Base-by-base conservation (phyloP, 768 basidiomycete genomes). In the Kwoniella dejecticola region DNA sequence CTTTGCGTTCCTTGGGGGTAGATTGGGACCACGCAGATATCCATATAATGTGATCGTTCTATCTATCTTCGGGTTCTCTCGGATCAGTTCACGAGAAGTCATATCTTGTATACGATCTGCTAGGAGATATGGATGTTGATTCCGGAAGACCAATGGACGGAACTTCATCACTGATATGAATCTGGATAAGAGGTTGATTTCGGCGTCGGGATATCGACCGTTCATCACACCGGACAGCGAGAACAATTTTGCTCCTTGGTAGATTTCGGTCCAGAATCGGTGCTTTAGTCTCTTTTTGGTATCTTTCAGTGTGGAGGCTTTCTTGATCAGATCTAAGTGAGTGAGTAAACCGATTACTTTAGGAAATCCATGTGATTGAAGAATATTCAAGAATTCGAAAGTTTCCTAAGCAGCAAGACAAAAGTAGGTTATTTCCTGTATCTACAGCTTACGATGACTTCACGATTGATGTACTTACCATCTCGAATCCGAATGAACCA, bases 81-180 rank as follows among this genome's bases (percentile, higher is more conserved):
- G 85, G 21, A 97, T 81, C 44, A 83, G 81, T 76, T 98, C 93
- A 24, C 92, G 85, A 0, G 93, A 85, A 0, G 96, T 99, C 41
- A 97, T 85, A 72, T 98, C 96, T 72, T 98, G 93, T 1, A 99
- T 81, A 31, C 96, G 88, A 79, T 99, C 96, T 12, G 88, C 91
- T 31, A 98, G 86, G 46, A 99, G 83, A 81, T 97, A 98, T 1
- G 95, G 90, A 77, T 99, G 96, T 30, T 86, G 82, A 75, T 99
- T 99, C 53, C 95, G 85, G 83, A 98, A 99, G 40, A 96, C 83
- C 59, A 99, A 86, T 0, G 96, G 96, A 30, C 96, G 88, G 82
- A 99, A 99, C 79, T 98, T 99, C 88, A 98, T 96, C 68, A 98
- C 91, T 42, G 87, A 87, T 70, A 99, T 90, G 83, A 98, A 99